Conservation (phyloP, 129 eudicot genomes). For the Flaveria trinervia region DNA sequence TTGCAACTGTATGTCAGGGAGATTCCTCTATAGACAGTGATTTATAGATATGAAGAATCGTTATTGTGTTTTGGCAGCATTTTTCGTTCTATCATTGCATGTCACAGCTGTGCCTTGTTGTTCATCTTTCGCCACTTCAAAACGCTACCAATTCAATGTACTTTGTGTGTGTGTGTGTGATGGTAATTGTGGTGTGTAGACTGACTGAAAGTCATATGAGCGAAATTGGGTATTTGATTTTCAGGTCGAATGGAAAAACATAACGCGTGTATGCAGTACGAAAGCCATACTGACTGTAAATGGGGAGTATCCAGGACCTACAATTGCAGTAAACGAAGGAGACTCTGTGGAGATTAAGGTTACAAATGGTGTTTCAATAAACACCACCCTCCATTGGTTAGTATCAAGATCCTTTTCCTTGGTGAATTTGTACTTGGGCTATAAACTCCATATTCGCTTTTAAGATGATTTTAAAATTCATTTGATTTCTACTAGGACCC, state of each 20-base stretch:
- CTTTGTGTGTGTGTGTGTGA: background rate
- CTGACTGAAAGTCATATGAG: background rate
- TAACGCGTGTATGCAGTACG: conserved; percentile 59
- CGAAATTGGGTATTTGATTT: background rate
- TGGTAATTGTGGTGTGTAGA: background rate
- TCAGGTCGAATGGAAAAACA: conserved; percentile 71
- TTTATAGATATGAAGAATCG: conserved; percentile 11
- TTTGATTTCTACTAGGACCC: too few relatives aligned
- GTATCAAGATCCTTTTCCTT: background rate
- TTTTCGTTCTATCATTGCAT: conserved; percentile 10
- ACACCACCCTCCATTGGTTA: conserved; percentile 88
- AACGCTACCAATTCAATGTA: conserved; percentile 64
- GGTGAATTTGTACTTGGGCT: too few relatives aligned
- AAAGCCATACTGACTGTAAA: conserved; percentile 60
- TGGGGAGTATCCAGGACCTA: conserved; percentile 88
- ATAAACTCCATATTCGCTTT: too few relatives aligned
- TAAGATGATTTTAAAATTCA: too few relatives aligned
- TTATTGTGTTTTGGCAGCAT: background rate
- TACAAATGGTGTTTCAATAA: conserved; percentile 49
- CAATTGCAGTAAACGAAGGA: conserved; percentile 70
- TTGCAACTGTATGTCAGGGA: too few relatives aligned
- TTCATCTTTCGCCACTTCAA: conserved; percentile 38
- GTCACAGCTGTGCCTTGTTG: conserved; percentile 26
- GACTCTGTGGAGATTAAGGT: conserved; percentile 65
- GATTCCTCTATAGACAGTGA: too few relatives aligned